Conservation (phyloP, 108 stramenopile genomes). For the Heterococcus sp. region DNA sequence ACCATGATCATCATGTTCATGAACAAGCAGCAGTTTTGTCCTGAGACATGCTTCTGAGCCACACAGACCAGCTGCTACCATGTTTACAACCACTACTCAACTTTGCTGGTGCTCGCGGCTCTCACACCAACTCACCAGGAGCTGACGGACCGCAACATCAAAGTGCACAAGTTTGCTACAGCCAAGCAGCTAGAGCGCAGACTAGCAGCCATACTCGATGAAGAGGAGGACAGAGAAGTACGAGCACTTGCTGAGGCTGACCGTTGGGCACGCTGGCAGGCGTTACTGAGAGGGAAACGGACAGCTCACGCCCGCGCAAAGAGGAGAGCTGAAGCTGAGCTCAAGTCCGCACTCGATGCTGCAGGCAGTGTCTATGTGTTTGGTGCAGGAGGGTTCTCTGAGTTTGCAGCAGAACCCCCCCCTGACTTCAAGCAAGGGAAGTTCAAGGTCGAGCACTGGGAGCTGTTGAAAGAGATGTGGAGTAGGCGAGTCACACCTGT, state of each 20-base stretch:
- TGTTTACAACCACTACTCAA: too few relatives aligned
- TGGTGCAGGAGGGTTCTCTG: slow-evolving; percentile 58
- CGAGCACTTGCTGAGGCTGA: slow-evolving; percentile 62
- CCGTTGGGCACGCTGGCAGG: slow-evolving; percentile 55
- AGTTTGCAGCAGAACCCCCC: slow-evolving; percentile 51
- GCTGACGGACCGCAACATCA: slow-evolving; percentile 58
- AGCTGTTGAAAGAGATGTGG: slow-evolving; percentile 55
- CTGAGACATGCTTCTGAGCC: too few relatives aligned
- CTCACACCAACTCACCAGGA: too few relatives aligned
- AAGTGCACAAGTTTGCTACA: slow-evolving; percentile 59
- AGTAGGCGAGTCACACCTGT: slow-evolving; percentile 35
- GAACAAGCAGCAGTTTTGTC: too few relatives aligned
- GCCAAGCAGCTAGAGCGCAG: slow-evolving; percentile 36
- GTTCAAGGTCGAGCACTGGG: slow-evolving; percentile 46
- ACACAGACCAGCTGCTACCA: too few relatives aligned
- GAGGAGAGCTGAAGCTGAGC: slow-evolving; percentile 53
- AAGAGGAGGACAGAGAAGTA: slow-evolving; percentile 57
- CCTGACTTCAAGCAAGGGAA: slow-evolving; percentile 20
- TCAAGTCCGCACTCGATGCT: slow-evolving; percentile 56
- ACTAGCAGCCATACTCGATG: slow-evolving; percentile 57
- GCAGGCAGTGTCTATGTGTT: slow-evolving; percentile 69
- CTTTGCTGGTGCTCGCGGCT: too few relatives aligned
- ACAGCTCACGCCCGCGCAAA: slow-evolving; percentile 48
- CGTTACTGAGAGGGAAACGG: slow-evolving; percentile 39
- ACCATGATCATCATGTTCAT: too few relatives aligned